Percentiles rank a stretch among this genome's conserved stretches.
These are phyloP conservation scores for Eimeria sp. DNA, from an alignment of 169 alveolate genomes.

Conservation along the genomic window DNA sequence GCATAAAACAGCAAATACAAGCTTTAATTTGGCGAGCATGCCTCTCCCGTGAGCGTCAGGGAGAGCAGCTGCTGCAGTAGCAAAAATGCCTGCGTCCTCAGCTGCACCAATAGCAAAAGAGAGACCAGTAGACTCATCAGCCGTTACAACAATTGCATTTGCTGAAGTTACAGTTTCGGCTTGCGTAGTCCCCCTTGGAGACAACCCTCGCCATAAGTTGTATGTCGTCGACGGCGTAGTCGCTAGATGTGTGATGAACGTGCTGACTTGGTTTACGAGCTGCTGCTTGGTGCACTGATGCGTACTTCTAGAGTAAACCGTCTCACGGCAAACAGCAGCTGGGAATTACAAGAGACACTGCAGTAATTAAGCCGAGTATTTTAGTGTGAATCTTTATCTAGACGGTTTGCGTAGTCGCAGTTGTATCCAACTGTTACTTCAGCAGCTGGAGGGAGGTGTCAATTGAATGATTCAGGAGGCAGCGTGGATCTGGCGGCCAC, in stretches of 20 bases:
- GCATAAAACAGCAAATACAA: too few species aligned
- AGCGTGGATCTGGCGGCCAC: too few species aligned
- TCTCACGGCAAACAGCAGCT: background rate
- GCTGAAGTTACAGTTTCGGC: background rate
- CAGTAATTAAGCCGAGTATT: background rate
- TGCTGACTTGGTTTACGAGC: background rate
- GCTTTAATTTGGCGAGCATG: too few species aligned
- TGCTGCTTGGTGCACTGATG: background rate
- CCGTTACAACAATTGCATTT: background rate
- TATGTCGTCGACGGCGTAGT: background rate
- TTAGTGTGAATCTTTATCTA: background rate
- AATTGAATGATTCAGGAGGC: too few species aligned
- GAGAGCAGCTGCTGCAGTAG: background rate
- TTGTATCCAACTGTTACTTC: too few species aligned
- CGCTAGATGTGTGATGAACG: background rate
- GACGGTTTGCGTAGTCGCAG: too few species aligned
- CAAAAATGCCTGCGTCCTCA: background rate
- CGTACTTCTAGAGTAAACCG: background rate
- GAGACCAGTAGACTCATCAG: background rate
- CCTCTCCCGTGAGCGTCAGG: background rate
- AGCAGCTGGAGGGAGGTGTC: too few species aligned
- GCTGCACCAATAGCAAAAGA: too few species aligned
- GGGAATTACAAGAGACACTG: background rate
- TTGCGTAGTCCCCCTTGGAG: background rate
- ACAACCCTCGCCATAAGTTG: background rate